Evolutionary conservation across 1,284 basidiomycete genomes (phyloP).

Genomic region (Microbotryomycetes sp.): DNA sequence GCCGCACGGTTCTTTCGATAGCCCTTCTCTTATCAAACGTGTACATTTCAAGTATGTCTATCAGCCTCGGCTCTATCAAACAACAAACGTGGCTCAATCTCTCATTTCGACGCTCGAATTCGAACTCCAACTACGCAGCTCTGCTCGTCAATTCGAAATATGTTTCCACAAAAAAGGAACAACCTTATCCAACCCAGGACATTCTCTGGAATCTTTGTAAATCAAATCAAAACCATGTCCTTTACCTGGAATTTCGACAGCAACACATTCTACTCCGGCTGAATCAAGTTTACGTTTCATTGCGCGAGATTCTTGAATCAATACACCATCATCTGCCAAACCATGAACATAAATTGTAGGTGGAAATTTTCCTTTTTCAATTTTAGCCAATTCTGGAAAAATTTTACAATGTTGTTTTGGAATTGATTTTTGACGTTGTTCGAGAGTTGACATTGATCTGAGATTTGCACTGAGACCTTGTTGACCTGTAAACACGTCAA

Average conservation of each 20-base stretch:
- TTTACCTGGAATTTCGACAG: not conserved
- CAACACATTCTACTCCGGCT: not conserved
- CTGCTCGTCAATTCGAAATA: not conserved
- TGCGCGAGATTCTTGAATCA: not conserved
- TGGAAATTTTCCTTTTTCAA: not conserved
- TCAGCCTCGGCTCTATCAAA: too few relatives aligned
- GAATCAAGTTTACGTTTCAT: not conserved
- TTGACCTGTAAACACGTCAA: not conserved
- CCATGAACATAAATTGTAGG: not conserved
- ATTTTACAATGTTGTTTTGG: not conserved
- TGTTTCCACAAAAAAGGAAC: not conserved
- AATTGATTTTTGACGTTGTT: not conserved
- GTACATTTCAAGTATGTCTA: too few relatives aligned
- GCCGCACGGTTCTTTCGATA: too few relatives aligned
- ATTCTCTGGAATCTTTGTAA: not conserved
- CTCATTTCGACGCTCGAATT: too few relatives aligned
- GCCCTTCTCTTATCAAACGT: too few relatives aligned
- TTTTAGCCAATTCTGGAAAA: not conserved
- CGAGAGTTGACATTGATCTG: not conserved
- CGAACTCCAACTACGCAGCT: not conserved
- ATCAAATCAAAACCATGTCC: not conserved
- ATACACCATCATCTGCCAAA: not conserved
- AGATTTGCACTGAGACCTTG: not conserved
- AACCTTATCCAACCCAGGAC: not conserved
- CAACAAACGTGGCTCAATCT: too few relatives aligned